phyloP scores from a whole-genome alignment of 768 basidiomycete genomes.

The Astraeus odoratus region DNA sequence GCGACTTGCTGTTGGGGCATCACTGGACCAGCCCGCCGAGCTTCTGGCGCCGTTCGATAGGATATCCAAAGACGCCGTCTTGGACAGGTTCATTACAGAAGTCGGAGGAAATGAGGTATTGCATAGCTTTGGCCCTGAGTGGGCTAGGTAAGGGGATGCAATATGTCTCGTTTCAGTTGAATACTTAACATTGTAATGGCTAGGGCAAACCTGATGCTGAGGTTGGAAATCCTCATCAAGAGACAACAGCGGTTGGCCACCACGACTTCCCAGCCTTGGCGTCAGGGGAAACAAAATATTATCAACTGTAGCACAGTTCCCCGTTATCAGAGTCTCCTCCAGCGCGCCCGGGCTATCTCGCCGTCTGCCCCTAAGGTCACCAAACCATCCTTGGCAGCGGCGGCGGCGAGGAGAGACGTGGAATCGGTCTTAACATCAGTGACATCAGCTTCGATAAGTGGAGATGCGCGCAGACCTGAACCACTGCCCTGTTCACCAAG shows the following conservation, averaged over 20 bases:
- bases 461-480: slow-evolving; percentile 41
- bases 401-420: too few species aligned
- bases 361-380: slow-evolving; percentile 1
- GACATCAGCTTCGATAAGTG: slow-evolving; percentile 8
- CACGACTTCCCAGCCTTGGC: too few species aligned
- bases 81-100: slow-evolving; percentile 47
- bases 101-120: slow-evolving; percentile 41
- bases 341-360: slow-evolving; percentile 21
- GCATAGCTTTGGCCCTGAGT: slow-evolving; percentile 38
- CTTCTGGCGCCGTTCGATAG: slow-evolving; percentile 45
- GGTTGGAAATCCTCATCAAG: slow-evolving; percentile 26
- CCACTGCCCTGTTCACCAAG: slow-evolving; percentile 31
- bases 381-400: too few species aligned
- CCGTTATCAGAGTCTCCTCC: slow-evolving; percentile 46
- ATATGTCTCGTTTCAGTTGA: not conserved
- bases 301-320: slow-evolving; percentile 31
- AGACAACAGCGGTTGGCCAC: slow-evolving; percentile 16
- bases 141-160: slow-evolving; percentile 46
- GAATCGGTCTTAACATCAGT: slow-evolving; percentile 38
- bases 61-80: slow-evolving; percentile 50
- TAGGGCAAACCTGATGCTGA: slow-evolving; percentile 19
- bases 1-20: slow-evolving; percentile 42
- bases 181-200: not conserved
- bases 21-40: slow-evolving; percentile 21
- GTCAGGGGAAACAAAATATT: too few species aligned